Evolutionary conservation across 148 eudicot species (phyloP).

Genomic region (Salicornia ramosissima): DNA sequence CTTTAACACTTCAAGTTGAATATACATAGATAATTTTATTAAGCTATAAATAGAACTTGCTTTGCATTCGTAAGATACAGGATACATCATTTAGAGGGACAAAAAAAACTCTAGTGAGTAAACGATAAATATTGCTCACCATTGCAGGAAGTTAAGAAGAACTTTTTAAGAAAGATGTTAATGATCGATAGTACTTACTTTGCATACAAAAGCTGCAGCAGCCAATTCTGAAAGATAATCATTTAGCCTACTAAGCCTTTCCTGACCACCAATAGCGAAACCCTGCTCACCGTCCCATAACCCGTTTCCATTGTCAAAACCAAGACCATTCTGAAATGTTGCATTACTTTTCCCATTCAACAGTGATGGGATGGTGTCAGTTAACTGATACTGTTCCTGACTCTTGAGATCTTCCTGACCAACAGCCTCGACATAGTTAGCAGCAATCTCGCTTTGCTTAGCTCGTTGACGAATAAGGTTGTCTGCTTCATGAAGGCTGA

Average conservation of each 20-base stretch:
- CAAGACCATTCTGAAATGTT: slow-evolving; percentile 90
- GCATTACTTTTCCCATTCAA: slow-evolving; percentile 49
- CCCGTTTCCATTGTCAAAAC: slow-evolving; percentile 83
- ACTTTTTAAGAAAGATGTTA: background rate
- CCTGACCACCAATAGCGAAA: slow-evolving; percentile 95
- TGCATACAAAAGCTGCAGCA: slow-evolving; percentile 98
- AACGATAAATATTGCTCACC: background rate
- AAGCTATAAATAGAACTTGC: background rate
- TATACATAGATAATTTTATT: background rate
- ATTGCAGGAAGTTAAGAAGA: background rate
- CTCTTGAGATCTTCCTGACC: slow-evolving; percentile 48
- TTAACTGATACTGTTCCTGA: slow-evolving; percentile 33
- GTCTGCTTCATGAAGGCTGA: slow-evolving; percentile 88
- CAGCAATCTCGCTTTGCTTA: slow-evolving; percentile 94
- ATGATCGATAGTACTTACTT: slow-evolving; percentile 51
- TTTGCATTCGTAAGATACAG: too few relatives aligned
- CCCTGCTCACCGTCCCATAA: slow-evolving; percentile 84
- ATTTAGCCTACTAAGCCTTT: slow-evolving; percentile 67
- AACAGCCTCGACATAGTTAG: slow-evolving; percentile 92
- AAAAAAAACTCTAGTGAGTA: background rate
- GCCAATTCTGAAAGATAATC: slow-evolving; percentile 94
- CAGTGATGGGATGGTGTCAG: slow-evolving; percentile 31
- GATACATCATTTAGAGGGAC: too few relatives aligned
- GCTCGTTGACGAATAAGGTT: slow-evolving; percentile 78
- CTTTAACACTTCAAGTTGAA: background rate